phyloP scores from a whole-genome alignment of 2,329 filamentous ascomycete species.

The Escovopsis sp. region DNA sequence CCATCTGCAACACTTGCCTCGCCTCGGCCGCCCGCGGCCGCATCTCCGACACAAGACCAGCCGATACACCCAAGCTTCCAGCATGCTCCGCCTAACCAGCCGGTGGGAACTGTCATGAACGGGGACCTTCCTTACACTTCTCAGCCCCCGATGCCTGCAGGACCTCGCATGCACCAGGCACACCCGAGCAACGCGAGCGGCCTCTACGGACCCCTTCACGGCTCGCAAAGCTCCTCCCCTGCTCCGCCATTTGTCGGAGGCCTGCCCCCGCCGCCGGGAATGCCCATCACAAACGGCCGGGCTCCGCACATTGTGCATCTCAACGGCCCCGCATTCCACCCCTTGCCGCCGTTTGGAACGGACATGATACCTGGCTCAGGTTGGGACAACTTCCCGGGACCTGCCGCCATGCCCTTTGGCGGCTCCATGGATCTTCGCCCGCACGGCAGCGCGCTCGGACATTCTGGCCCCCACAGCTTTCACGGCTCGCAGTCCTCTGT shows the following conservation, averaged over 20 bases:
- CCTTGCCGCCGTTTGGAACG: constrained; percentile 21
- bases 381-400: constrained; percentile 25
- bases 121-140: constrained; percentile 19
- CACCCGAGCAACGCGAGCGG: constrained; percentile 41
- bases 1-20: constrained; percentile 2
- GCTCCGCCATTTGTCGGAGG: constrained; percentile 33
- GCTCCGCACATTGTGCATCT: constrained; percentile 18
- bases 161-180: constrained; percentile 28
- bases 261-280: constrained; percentile 34
- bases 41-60: constrained; percentile 24
- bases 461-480: constrained; percentile 45
- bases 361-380: constrained; percentile 20
- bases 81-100: constrained; percentile 19
- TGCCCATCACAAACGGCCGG: constrained; percentile 20
- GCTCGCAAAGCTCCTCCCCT: constrained; percentile 44
- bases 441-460: constrained; percentile 29
- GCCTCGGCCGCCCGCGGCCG: constrained; percentile 16
- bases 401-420: constrained; percentile 20
- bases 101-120: constrained; percentile 17
- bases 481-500: constrained; percentile 45
- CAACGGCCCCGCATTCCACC: constrained; percentile 22
- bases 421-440: constrained; percentile 20
- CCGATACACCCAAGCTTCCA: constrained; percentile 30
- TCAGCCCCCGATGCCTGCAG: constrained; percentile 19
- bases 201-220: constrained; percentile 39